Evolutionary conservation across 768 basidiomycete genomes (phyloP), one percentile per base, ranked within the genome.

Genomic region (Russula griseocarnosa): DNA sequence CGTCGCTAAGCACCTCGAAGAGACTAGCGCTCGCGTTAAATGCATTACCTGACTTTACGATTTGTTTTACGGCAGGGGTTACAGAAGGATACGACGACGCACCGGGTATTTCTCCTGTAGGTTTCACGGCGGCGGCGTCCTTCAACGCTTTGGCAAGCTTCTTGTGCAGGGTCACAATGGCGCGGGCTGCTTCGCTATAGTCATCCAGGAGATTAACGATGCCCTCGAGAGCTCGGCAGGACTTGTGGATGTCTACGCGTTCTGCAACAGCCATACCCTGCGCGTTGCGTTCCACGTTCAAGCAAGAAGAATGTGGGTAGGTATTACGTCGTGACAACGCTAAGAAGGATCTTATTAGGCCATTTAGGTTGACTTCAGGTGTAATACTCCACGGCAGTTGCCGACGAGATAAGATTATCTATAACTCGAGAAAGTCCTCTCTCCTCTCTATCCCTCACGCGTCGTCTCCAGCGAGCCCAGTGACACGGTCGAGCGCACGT

Each of bases 201-300:
- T 90, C 87, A 69, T 83, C 85, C 62, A 92, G 78, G 53, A 84
- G 74, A 66, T 78, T 81, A 62, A 89, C 80, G 34, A 92, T 81
- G 13, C 78, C 76, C 68, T 92, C 90, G 60, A 92, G 77, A 3
- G 87, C 79, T 72, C 86, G 87, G 79, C 91, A 91, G 7, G 87
- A 84, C 73, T 86, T 92, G 79, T 92, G 90, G 16, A 92, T 81
- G 66, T 92, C 89, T 20, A 77, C 71, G 24, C 88, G 82, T 60
- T 91, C 90, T 9, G 82, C 81, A 10, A 86, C 73, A 22, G 72
- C 57, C 67, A 68, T 68, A n/a, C 38, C 42, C n/a, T 36, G 28
- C 38, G 20, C 16, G 47, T n/a, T 60, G 18, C 16, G 47, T 16
- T 60, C 47, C 13, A n/a, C n/a, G 30, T 26, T 26, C 34, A 22